Base-by-base conservation (phyloP, 345 rosid species). In the Moricandia moricandioides region DNA sequence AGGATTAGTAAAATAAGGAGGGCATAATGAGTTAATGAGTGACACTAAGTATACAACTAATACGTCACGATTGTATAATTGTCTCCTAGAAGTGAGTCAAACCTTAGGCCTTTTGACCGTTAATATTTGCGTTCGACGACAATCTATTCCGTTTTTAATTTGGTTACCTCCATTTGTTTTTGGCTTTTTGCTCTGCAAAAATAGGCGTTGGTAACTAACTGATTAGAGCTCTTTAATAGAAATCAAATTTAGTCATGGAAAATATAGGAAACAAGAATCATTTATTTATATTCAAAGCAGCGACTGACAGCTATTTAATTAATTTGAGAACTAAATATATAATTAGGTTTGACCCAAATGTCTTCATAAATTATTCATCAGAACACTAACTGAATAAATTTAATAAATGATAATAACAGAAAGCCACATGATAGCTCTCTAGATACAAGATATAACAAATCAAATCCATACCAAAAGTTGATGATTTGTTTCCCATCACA, bases 21-120 rank as follows among this genome's bases (percentile, higher is more conserved):
- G 61, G 47, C 72, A 71, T 71, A 78, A 65, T 51, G 59, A 43
- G 67, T 57, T 78, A 65, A 78, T 71, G 69, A 72, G 78, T 78
- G 73, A 78, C 81, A 78, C 73, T 54, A 55, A 78, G 65, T 67
- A 67, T 72, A 58, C 71, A 67, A 76, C 77, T 76, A 56, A 71
- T 70, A 78, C 73, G 78, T 71, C 76, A 74, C 70, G 34, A 16
- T 71, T 61, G 70, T 67, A 66, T 75, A 80, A 72, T 78, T 69
- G 54, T 54, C 66, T 40, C 76, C 76, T 63, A 60, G 24, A 27
- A 18, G 21, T 70, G 64, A 70, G 84, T 74, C 83, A 79, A 84
- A 77, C 40, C 16, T 45, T 66, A 64, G 63, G 18, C 67, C 55
- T 17, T 73, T 79, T 79, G 82, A 77, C 83, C 78, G 74, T 72